A percentile compares a stretch with the other conserved stretches of the same genome.
phyloP scores from a whole-genome alignment of 495 filamentous ascomycete genomes.

The Ascobolus immersus region DNA sequence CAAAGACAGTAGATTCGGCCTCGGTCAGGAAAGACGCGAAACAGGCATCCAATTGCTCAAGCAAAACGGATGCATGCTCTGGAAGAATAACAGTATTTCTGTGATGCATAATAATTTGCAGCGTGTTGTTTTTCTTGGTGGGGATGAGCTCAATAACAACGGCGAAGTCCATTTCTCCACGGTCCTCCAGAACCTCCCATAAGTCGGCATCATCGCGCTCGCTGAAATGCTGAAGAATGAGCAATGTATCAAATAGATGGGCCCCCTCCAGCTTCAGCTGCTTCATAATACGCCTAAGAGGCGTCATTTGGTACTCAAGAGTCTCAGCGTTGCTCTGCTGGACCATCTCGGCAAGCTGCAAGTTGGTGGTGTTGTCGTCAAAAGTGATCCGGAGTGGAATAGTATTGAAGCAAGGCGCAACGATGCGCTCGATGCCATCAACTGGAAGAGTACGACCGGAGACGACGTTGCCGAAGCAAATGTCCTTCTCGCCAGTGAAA shows the following conservation, averaged over 20 bases:
- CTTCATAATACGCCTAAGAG: slow-evolving; percentile 36
- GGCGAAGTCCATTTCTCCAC: slow-evolving; percentile 52
- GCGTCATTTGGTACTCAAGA: slow-evolving; percentile 39
- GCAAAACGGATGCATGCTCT: slow-evolving; percentile 19
- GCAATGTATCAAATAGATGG: slow-evolving; percentile 46
- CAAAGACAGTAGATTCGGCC: slow-evolving; percentile 16
- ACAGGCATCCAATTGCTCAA: slow-evolving; percentile 23
- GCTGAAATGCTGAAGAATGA: slow-evolving; percentile 36
- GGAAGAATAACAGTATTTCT: slow-evolving; percentile 21
- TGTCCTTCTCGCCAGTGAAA: slow-evolving; percentile 26
- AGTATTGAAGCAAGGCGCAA: slow-evolving; percentile 76
- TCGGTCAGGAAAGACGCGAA: slow-evolving; percentile 21
- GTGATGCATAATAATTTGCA: slow-evolving; percentile 24
- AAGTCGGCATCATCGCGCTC: slow-evolving; percentile 16
- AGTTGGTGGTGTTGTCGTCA: slow-evolving; percentile 18
- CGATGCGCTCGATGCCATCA: slow-evolving; percentile 38
- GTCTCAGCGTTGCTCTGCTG: slow-evolving; percentile 31
- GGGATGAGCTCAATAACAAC: slow-evolving; percentile 45
- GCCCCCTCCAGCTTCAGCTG: slow-evolving; percentile 18
- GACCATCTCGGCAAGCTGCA: slow-evolving; percentile 26
- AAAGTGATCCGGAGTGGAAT: slow-evolving; percentile 43
- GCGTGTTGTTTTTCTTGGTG: slow-evolving; percentile 19
- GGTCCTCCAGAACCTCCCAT: slow-evolving; percentile 41
- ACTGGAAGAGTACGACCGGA: slow-evolving; percentile 42
- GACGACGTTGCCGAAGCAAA: slow-evolving; percentile 67